Percentiles rank a stretch among this genome's conserved stretches.
These are phyloP conservation scores for Dorcoceras hygrometricum DNA, from an alignment of 257 asterid genomes.

Conservation along the genomic window DNA sequence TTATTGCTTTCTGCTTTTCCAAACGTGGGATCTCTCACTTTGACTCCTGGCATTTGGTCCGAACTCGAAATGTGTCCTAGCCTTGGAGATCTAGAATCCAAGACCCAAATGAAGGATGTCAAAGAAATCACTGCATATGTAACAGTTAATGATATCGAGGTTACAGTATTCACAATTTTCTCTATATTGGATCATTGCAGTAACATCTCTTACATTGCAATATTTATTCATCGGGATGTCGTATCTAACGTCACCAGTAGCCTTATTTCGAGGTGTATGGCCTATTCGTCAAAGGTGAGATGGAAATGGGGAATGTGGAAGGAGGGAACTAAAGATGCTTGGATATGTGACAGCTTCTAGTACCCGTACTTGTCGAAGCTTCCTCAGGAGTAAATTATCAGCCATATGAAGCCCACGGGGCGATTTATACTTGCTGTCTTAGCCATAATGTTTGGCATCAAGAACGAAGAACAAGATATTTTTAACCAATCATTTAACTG, in stretches of 20 bases:
- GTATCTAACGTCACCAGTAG: slow-evolving; percentile 48
- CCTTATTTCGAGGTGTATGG: slow-evolving; percentile 56
- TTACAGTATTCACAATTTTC: slow-evolving; percentile 46
- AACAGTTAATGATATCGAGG: slow-evolving; percentile 53
- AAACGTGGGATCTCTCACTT: slow-evolving; percentile 45
- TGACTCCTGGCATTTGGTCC: slow-evolving; percentile 63
- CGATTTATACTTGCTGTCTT: neutral
- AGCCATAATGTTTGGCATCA: slow-evolving; percentile 8
- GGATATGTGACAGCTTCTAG: slow-evolving; percentile 47
- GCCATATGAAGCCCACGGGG: neutral
- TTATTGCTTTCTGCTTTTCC: slow-evolving; percentile 49
- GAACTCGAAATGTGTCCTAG: slow-evolving; percentile 44
- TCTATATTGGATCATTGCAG: slow-evolving; percentile 48
- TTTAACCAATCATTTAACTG: neutral
- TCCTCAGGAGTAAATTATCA: neutral
- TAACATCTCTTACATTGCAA: slow-evolving; percentile 39
- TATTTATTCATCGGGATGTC: slow-evolving; percentile 60
- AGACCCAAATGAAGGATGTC: slow-evolving; percentile 47
- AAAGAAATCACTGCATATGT: slow-evolving; percentile 56
- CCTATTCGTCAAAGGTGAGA: slow-evolving; percentile 41
- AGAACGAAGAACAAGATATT: neutral
- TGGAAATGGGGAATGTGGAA: slow-evolving; percentile 96
- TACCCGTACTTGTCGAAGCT: slow-evolving; percentile 9
- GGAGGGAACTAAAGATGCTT: slow-evolving; percentile 58
- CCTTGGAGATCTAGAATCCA: slow-evolving; percentile 29